phyloP scores from a whole-genome alignment of 345 rosid species.

The Psidium friedrichsthalianum region DNA sequence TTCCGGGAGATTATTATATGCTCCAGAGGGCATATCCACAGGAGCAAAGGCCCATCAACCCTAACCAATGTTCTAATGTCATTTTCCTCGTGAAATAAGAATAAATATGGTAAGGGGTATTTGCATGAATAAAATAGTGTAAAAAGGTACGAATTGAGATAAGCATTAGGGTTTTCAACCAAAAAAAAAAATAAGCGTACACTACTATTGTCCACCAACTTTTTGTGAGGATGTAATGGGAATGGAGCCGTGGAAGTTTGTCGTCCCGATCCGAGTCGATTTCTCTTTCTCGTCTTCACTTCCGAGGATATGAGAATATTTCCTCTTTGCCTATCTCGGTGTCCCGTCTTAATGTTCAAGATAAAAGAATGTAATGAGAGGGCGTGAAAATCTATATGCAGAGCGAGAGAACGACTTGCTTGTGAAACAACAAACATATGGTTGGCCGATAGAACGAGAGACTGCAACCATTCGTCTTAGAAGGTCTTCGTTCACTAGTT shows the following conservation, averaged over 20 bases:
- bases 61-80: neutral
- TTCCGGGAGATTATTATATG: neutral
- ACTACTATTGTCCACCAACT: neutral
- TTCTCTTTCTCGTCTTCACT: neutral
- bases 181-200: neutral
- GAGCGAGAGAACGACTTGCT: neutral
- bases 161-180: neutral
- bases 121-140: neutral
- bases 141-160: neutral
- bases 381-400: neutral
- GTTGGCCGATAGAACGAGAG: neutral
- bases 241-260: too few relatives aligned
- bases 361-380: neutral
- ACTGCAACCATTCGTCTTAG: neutral
- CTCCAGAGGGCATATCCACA: neutral
- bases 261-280: neutral
- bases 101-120: neutral
- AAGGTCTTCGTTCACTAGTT: neutral
- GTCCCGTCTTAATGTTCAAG: rapidly evolving
- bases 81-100: neutral
- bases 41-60: neutral
- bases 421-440: neutral
- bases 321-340: rapidly evolving
- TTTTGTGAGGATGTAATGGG: too few relatives aligned
- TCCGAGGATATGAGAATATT: neutral